A percentile compares a stretch with the other conserved stretches of the same genome.
Evolutionary conservation across 192 early-diverging fungal genomes (phyloP).

Genomic region (Diversispora epigaea): DNA sequence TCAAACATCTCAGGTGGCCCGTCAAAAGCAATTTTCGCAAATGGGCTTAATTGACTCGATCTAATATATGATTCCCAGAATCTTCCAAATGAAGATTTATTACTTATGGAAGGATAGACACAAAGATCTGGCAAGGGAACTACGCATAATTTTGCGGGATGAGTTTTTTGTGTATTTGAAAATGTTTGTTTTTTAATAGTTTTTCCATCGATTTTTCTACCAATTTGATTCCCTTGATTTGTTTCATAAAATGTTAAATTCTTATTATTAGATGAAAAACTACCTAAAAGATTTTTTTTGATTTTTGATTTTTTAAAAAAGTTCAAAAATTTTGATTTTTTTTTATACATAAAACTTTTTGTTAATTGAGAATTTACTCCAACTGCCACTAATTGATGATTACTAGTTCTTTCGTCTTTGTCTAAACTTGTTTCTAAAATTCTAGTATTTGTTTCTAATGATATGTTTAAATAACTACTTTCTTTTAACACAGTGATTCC

Average conservation of each 20-base stretch:
- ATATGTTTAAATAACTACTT: background rate
- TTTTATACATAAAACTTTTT: background rate
- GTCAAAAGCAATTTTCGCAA: background rate
- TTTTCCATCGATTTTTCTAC: background rate
- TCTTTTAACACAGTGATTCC: background rate
- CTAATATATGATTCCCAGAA: background rate
- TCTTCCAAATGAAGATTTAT: background rate
- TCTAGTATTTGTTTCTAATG: background rate
- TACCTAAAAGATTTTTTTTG: no score
- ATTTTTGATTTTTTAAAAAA: no score
- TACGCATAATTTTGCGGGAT: conserved; percentile 3
- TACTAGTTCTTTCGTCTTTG: background rate
- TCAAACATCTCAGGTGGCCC: conserved; percentile 3
- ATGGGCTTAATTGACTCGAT: background rate
- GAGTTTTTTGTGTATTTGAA: background rate
- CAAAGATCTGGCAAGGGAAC: conserved; percentile 17
- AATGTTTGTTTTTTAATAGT: conserved; percentile 3
- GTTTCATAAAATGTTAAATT: background rate
- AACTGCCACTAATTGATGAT: background rate
- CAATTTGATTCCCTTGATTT: background rate
- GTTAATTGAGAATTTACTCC: background rate
- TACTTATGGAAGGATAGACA: background rate
- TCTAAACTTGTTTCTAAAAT: background rate
- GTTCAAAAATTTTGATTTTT: no score
- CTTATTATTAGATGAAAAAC: background rate